These are phyloP conservation scores for Kluyveromyces sp. DNA, from an alignment of 1,139 yeast genomes.

Conservation along the genomic window DNA sequence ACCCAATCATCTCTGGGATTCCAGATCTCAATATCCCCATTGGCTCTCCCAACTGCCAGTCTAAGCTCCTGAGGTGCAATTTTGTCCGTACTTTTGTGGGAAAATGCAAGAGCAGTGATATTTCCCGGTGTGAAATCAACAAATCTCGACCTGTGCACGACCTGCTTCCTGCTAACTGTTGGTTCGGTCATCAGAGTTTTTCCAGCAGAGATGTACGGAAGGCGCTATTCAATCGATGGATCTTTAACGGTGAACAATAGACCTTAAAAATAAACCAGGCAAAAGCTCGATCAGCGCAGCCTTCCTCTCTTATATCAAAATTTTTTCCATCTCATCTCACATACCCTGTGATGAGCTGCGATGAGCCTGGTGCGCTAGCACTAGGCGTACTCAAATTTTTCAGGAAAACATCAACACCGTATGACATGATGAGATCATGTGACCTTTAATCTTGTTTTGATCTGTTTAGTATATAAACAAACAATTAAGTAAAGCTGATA, in stretches of 20 bases:
- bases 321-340: no score
- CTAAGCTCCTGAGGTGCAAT: conserved; percentile 59
- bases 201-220: no score
- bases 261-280: no score
- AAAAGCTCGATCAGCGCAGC: no score
- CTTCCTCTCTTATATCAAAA: no score
- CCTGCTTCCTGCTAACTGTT: conserved; percentile 1
- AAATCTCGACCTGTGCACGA: conserved; percentile 81
- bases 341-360: conserved; percentile 12
- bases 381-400: conserved; percentile 8
- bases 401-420: conserved; percentile 6
- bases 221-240: no score
- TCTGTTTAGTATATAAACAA: background rate
- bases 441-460: background rate
- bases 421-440: background rate
- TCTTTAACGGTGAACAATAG: no score
- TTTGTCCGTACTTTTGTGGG: conserved; percentile 50
- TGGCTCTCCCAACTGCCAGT: conserved; percentile 85
- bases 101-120: conserved; percentile 76
- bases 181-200: conserved; percentile 5
- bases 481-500: background rate
- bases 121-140: conserved; percentile 85
- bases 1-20: conserved; percentile 65
- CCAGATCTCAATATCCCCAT: conserved; percentile 97
- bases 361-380: background rate